Percentiles rank a stretch among this genome's conserved stretches.
Evolutionary conservation across 371 early-diverging fungal genomes (phyloP).

Genomic region (Zopfochytrium polystomum): DNA sequence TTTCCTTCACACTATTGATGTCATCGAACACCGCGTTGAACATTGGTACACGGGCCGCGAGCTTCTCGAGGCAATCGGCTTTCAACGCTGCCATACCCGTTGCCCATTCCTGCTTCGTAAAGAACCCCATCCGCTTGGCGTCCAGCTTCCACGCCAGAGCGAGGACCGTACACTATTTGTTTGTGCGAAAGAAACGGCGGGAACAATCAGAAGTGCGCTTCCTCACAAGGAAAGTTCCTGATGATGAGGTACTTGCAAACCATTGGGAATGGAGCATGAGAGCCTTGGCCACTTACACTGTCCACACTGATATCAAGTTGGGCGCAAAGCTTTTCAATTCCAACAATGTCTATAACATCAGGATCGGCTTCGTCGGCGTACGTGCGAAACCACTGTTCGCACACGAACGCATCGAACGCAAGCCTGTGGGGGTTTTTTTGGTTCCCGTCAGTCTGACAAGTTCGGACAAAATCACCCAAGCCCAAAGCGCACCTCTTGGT

Average conservation of each 20-base stretch:
- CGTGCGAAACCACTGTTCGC: constrained; percentile 9
- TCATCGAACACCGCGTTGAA: constrained; percentile 48
- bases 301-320: constrained; percentile 21
- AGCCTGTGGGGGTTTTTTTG: too few species aligned
- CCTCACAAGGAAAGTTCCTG: not conserved
- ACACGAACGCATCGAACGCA: constrained; percentile 5
- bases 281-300: constrained; percentile 14
- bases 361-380: constrained; percentile 19
- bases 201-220: too few species aligned
- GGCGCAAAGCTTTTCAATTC: constrained; percentile 28
- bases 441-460: too few species aligned
- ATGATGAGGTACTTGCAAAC: constrained; percentile 2
- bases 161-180: constrained; percentile 52
- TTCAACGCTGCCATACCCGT: constrained; percentile 56
- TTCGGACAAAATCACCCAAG: too few species aligned
- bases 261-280: not conserved
- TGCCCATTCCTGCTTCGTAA: constrained; percentile 66
- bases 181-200: not conserved
- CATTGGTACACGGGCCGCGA: constrained; percentile 43
- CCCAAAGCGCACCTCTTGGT: too few species aligned
- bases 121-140: constrained; percentile 63
- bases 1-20: constrained; percentile 54
- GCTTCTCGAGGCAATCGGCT: constrained; percentile 53
- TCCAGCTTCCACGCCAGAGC: constrained; percentile 63
- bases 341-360: constrained; percentile 26